Conservation (phyloP, 1,284 basidiomycete genomes). For the Sphagnurus paluster region DNA sequence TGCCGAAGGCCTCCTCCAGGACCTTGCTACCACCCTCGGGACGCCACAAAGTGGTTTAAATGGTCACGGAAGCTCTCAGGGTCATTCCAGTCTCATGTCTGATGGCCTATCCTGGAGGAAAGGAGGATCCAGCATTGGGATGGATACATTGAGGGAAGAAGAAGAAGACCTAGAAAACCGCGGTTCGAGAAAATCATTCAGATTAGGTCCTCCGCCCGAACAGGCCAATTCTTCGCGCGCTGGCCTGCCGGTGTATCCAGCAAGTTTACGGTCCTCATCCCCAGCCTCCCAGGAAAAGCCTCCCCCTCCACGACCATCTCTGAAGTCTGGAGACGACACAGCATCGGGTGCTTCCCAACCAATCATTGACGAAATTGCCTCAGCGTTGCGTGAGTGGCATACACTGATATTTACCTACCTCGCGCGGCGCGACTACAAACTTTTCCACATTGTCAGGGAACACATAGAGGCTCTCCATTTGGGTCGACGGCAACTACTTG, state of each 20-base stretch:
- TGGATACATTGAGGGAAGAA: slow-evolving; percentile 73
- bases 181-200: slow-evolving; percentile 58
- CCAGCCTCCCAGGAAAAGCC: slow-evolving; percentile 71
- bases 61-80: slow-evolving; percentile 28
- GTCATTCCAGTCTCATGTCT: slow-evolving; percentile 40
- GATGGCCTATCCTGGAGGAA: slow-evolving; percentile 43
- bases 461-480: slow-evolving; percentile 92
- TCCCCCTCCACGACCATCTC: slow-evolving; percentile 87
- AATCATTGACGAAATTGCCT: slow-evolving; percentile 96
- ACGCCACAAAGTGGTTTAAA: slow-evolving; percentile 30
- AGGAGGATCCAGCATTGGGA: slow-evolving; percentile 48
- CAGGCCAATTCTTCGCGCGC: slow-evolving; percentile 69
- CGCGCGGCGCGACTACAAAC: slow-evolving; percentile 83
- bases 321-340: slow-evolving; percentile 93
- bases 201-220: slow-evolving; percentile 70
- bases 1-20: slow-evolving; percentile 83
- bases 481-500: slow-evolving; percentile 86
- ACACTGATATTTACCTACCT: slow-evolving; percentile 91
- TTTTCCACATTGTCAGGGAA: slow-evolving; percentile 85
- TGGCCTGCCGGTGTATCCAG: slow-evolving; percentile 66
- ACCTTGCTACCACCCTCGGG: slow-evolving; percentile 55
- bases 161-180: slow-evolving; percentile 60
- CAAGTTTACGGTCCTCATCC: slow-evolving; percentile 63
- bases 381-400: slow-evolving; percentile 95
- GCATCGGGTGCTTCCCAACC: slow-evolving; percentile 81